Percentiles rank a stretch among this genome's conserved stretches.
Conservation (phyloP, 2,329 filamentous ascomycete species). For the Elsinoe necatrix region DNA sequence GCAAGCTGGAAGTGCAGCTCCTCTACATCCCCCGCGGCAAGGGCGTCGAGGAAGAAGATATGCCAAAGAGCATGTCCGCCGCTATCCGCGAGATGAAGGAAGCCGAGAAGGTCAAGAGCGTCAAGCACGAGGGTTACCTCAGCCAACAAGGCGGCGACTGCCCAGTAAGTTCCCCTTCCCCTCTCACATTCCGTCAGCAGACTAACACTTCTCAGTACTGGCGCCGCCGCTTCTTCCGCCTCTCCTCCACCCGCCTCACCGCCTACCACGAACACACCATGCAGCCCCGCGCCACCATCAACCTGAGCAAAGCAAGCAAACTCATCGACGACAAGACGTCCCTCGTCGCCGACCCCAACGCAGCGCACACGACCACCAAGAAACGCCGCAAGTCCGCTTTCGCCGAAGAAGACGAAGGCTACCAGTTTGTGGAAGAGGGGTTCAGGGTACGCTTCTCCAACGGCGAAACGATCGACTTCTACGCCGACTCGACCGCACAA, state of each 20-base stretch:
- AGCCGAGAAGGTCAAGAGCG: constrained; percentile 70
- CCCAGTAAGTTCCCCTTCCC: constrained; percentile 59
- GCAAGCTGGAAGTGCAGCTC: constrained; percentile 87
- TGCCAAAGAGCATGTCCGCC: constrained; percentile 99
- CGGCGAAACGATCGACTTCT: constrained; percentile 96
- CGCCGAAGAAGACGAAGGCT: constrained; percentile 95
- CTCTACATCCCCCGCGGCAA: constrained; percentile 91
- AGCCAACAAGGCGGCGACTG: constrained; percentile 98
- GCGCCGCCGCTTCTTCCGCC: constrained; percentile 95
- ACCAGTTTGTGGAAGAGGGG: constrained; percentile 98
- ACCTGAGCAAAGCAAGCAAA: constrained; percentile 83
- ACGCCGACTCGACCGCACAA: constrained; percentile 76
- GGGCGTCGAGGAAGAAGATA: constrained; percentile 79
- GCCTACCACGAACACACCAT: constrained; percentile 93
- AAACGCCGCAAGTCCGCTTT: constrained; percentile 82
- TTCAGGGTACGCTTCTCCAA: constrained; percentile 99
- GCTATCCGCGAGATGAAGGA: constrained; percentile 90
- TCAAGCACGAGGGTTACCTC: constrained; percentile 71
- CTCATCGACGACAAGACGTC: constrained; percentile 85
- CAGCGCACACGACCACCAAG: constrained; percentile 44
- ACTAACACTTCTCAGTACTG: constrained; percentile 60
- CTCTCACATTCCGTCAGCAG: too few relatives aligned
- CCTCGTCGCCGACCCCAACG: constrained; percentile 70
- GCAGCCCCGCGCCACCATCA: constrained; percentile 94
- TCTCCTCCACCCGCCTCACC: constrained; percentile 81